Evolutionary conservation across 768 basidiomycete species (phyloP).

Genomic region (Cystofilobasidium macerans): DNA sequence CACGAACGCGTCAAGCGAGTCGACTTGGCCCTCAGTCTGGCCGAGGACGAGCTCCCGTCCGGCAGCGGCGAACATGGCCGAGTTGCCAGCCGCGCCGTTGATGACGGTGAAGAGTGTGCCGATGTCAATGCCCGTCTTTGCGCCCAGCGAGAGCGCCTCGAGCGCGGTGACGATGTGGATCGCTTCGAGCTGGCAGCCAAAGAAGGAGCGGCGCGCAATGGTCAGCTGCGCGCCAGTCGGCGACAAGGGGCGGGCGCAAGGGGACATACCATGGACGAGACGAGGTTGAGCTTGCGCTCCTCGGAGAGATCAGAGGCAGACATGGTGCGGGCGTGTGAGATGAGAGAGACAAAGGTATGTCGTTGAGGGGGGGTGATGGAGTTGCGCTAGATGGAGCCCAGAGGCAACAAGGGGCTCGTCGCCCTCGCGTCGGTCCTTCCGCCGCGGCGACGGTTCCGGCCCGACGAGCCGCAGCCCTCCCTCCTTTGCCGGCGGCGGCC

Average conservation of each 20-base stretch:
- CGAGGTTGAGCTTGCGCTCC: constrained; percentile 20
- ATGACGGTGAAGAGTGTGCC: constrained; percentile 9
- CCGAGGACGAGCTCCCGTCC: constrained; percentile 11
- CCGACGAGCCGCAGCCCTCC: too few species aligned
- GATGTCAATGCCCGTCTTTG: constrained; percentile 12
- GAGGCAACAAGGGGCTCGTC: too few species aligned
- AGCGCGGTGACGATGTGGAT: constrained; percentile 10
- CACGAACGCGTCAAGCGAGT: constrained; percentile 4
- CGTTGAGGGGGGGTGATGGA: background rate
- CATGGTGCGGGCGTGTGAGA: background rate
- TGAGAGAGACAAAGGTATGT: background rate
- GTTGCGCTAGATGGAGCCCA: background rate
- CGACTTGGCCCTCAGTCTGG: background rate
- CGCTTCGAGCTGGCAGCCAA: background rate
- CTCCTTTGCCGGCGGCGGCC: too few species aligned
- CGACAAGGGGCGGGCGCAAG: background rate
- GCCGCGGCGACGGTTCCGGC: too few species aligned
- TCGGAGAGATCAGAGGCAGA: background rate
- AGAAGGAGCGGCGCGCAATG: background rate
- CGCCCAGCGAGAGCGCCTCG: constrained; percentile 16
- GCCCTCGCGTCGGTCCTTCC: too few species aligned
- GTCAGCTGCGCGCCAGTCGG: background rate
- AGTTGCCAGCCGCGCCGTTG: constrained; percentile 20
- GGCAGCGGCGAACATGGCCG: background rate
- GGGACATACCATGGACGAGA: constrained; percentile 12